These are phyloP conservation scores for Eucalyptus pauciflora DNA, from an alignment of 345 rosid species.

Conservation along the genomic window DNA sequence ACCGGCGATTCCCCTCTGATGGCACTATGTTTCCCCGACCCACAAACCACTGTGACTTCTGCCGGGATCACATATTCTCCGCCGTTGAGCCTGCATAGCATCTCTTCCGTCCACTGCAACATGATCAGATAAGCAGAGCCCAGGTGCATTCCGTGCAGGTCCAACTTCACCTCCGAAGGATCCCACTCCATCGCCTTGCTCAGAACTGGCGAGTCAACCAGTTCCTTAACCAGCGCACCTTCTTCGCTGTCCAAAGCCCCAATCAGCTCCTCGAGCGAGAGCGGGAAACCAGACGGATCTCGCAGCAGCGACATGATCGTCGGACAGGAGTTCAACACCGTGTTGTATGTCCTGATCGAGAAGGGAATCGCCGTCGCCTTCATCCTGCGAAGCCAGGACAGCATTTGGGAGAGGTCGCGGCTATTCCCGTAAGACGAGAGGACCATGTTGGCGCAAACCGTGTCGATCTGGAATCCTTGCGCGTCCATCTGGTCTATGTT, in stretches of 20 bases:
- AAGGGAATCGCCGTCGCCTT: conserved; percentile 30
- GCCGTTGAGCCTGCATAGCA: conserved; percentile 22
- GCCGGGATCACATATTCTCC: conserved; percentile 27
- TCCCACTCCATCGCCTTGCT: conserved; percentile 42
- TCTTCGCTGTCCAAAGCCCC: conserved; percentile 33
- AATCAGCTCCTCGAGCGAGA: conserved; percentile 35
- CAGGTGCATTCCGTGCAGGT: conserved; percentile 80
- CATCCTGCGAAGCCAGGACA: conserved; percentile 50
- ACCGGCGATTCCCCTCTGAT: conserved; percentile 71
- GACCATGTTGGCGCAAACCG: conserved; percentile 66
- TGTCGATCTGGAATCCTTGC: conserved; percentile 41
- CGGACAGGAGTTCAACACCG: conserved; percentile 68
- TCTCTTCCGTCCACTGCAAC: conserved; percentile 69
- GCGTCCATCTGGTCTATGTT: conserved; percentile 26
- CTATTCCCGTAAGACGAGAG: conserved; percentile 70
- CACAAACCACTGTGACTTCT: conserved; percentile 57
- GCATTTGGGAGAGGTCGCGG: conserved; percentile 39
- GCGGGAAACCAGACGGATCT: conserved; percentile 15
- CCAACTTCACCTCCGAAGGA: conserved; percentile 47
- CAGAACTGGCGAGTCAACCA: conserved; percentile 42
- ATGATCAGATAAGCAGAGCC: conserved; percentile 59
- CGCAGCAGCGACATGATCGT: conserved; percentile 18
- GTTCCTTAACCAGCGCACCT: conserved; percentile 28
- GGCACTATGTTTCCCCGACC: conserved; percentile 64
- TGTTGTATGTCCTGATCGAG: conserved; percentile 61